Evolutionary conservation across 768 basidiomycete genomes (phyloP).

Genomic region (Trametes cinnabarina): DNA sequence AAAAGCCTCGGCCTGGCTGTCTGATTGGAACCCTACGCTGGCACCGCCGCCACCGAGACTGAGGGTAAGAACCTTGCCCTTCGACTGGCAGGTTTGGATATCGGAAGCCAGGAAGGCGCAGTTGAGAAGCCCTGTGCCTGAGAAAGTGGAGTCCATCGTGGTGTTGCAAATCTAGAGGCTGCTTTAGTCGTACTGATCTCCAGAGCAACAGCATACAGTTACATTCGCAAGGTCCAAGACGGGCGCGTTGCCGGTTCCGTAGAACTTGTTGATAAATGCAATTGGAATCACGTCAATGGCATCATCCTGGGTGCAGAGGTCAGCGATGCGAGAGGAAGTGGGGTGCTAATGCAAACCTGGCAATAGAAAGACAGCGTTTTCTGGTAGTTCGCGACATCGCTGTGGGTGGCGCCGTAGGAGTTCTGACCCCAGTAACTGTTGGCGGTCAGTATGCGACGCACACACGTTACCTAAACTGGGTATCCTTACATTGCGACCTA

Average conservation of each 20-base stretch:
- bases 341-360: constrained; percentile 35
- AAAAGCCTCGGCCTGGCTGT: constrained; percentile 38
- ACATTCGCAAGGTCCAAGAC: constrained; percentile 71
- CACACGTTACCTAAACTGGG: constrained; percentile 6
- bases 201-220: neutral
- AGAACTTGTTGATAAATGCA: constrained; percentile 68
- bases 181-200: neutral
- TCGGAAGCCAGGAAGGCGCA: constrained; percentile 41
- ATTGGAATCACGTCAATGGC: constrained; percentile 68
- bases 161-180: constrained; percentile 41
- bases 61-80: constrained; percentile 48
- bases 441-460: neutral
- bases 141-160: constrained; percentile 39
- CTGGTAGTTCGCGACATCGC: constrained; percentile 55
- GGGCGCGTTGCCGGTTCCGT: constrained; percentile 58
- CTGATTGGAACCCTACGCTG: constrained; percentile 37
- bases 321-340: neutral
- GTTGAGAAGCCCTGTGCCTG: constrained; percentile 41
- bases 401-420: constrained; percentile 60
- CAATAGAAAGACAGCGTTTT: constrained; percentile 64
- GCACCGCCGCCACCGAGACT: constrained; percentile 45
- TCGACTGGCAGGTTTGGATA: constrained; percentile 44
- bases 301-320: constrained; percentile 44
- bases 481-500: constrained; percentile 55
- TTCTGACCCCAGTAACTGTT: constrained; percentile 74